A percentile compares a stretch with the other conserved stretches of the same genome.
Conservation (phyloP, 805 yeast genomes). For the Debaryomyces hansenii region DNA sequence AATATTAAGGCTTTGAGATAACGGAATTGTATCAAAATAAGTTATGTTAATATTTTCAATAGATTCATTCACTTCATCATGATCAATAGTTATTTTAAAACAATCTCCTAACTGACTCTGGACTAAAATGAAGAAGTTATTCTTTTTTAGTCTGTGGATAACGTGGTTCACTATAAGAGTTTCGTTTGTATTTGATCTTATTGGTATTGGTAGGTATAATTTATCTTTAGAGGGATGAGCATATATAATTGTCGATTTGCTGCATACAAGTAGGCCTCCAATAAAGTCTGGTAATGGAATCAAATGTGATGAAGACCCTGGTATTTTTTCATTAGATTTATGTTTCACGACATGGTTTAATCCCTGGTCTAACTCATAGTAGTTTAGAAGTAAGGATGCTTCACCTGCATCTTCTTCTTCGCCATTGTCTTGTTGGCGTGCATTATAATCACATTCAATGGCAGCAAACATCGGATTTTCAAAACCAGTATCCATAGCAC, state of each 20-base stretch:
- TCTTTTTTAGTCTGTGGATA: conserved; percentile 62
- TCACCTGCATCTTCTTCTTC: neutral
- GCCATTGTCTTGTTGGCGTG: conserved; percentile 21
- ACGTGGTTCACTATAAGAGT: conserved; percentile 53
- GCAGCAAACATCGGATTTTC: conserved; percentile 87
- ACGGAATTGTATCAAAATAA: conserved; percentile 78
- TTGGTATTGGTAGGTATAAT: conserved; percentile 55
- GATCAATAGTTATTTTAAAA: conserved; percentile 56
- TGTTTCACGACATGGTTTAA: conserved; percentile 69
- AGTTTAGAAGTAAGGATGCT: conserved; percentile 43
- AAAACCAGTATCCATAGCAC: conserved; percentile 71
- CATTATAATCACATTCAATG: conserved; percentile 60
- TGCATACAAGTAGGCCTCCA: conserved; percentile 70
- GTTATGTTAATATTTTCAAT: conserved; percentile 48
- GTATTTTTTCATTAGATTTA: conserved; percentile 13
- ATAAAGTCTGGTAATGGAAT: conserved; percentile 70
- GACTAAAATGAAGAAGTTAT: conserved; percentile 61
- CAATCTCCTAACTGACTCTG: conserved; percentile 77
- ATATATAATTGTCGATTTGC: conserved; percentile 54
- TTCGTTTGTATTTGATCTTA: conserved; percentile 25
- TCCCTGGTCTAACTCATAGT: conserved; percentile 85
- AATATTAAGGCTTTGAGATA: conserved; percentile 54
- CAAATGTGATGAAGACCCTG: conserved; percentile 47
- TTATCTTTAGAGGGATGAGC: conserved; percentile 33
- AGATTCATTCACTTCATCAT: conserved; percentile 45